Conservation (phyloP, 1,139 yeast species). For the Debaryomyces singareniensis region DNA sequence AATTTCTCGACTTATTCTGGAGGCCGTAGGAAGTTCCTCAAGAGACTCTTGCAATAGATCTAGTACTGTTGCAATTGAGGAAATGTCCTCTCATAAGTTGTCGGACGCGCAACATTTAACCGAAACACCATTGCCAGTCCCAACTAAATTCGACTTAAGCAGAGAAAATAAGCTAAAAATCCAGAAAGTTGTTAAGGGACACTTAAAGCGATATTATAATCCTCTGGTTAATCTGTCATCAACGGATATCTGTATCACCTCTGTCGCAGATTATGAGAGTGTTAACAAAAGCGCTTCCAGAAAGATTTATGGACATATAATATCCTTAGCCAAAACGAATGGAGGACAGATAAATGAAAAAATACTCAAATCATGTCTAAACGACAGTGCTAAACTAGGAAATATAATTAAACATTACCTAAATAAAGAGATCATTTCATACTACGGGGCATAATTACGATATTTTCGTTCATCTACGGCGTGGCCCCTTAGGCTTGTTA, state of each 20-base stretch:
- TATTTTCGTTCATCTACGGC: slow-evolving; percentile 28
- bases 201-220: slow-evolving; percentile 43
- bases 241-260: slow-evolving; percentile 8
- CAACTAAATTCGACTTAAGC: slow-evolving; percentile 13
- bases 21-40: neutral
- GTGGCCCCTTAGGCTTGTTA: slow-evolving; percentile 53
- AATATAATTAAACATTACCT: slow-evolving; percentile 13
- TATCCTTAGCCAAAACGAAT: slow-evolving; percentile 8
- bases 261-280: slow-evolving; percentile 28
- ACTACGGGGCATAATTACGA: neutral
- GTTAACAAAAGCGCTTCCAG: slow-evolving; percentile 37
- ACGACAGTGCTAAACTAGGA: slow-evolving; percentile 17
- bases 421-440: neutral
- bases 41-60: neutral
- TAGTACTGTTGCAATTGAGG: neutral
- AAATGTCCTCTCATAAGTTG: neutral
- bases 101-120: neutral
- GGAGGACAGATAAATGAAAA: slow-evolving; percentile 7
- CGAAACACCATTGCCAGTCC: neutral
- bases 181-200: slow-evolving; percentile 47
- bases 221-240: slow-evolving; percentile 12
- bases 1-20: neutral
- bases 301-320: slow-evolving; percentile 34
- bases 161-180: slow-evolving; percentile 43
- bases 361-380: slow-evolving; percentile 13